Conservation (phyloP, 2,329 filamentous ascomycete species). For the Fusarium papillatum region DNA sequence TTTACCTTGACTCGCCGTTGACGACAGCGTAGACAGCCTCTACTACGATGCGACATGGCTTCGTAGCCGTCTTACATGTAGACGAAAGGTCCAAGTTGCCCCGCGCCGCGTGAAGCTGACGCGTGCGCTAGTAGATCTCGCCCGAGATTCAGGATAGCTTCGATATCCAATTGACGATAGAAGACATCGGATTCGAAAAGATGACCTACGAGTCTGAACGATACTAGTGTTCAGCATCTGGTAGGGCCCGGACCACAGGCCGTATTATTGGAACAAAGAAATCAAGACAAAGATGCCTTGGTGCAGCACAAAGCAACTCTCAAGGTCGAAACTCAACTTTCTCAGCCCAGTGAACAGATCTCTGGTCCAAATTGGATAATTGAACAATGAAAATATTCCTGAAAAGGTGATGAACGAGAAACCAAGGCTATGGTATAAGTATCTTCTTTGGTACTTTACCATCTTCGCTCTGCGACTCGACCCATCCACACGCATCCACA, state of each 20-base stretch:
- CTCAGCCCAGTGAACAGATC: not conserved
- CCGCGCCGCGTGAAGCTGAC: slow-evolving; percentile 15
- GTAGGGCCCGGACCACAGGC: not conserved
- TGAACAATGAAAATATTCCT: not conserved
- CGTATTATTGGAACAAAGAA: not conserved
- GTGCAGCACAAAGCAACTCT: not conserved
- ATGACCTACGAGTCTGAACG: accelerated
- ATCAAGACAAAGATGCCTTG: not conserved
- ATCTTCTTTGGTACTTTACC: not conserved
- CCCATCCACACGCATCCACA: not conserved
- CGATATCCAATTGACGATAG: not conserved
- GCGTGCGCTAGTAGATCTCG: not conserved
- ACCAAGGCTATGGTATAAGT: not conserved
- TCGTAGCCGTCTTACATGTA: not conserved
- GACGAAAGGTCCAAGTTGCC: slow-evolving; percentile 23
- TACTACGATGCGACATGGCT: slow-evolving; percentile 44
- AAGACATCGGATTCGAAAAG: not conserved
- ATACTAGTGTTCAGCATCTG: not conserved
- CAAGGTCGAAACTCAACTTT: not conserved
- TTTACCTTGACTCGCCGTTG: slow-evolving; percentile 46
- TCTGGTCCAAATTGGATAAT: not conserved
- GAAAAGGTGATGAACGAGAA: not conserved
- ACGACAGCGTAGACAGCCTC: slow-evolving; percentile 50
- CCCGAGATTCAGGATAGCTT: not conserved
- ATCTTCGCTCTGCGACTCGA: not conserved